Base-by-base conservation (phyloP, 164 flowering plant species). In the Aristolochia californica region DNA sequence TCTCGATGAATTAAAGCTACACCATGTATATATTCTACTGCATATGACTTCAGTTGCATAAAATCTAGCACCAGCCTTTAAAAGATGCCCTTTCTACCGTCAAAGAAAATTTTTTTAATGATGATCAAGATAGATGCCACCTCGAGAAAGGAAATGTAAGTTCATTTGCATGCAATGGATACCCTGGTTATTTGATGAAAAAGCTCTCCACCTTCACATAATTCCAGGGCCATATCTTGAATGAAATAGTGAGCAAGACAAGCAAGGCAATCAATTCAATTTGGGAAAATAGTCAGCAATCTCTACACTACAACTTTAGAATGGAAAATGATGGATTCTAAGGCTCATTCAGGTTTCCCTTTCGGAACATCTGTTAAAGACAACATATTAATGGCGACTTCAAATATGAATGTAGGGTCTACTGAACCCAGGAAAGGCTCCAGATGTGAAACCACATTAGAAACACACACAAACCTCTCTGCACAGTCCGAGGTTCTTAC, bases 141-240 rank as follows among this genome's bases (percentile, higher is more conserved):
- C 55, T 57, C 14, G 58, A 13, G 21, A 8, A 18, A 30, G 53
- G 15, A 45, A 51, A 2, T 7, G 16, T 26, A 21, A 47, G 2
- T 50, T 24, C 20, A 43, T 24, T 24, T 45, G 21, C 45, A 52
- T 20, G 20, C 51, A 12, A 12, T 49, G 22, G 38, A 43, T 74
- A 87, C 99, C 83, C 97, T 85, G 50, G 84, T 84, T 74, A 94
- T 88, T 65, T 94, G 99, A 69, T 94, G 97, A 72, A 94, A 94
- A 69, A 90, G 97, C 69, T 94, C 99, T 56, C 97, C 99, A 34
- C 99, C 99, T 73, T 94, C 99, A 73, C 99, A 94, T 51, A 91
- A 85, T 69, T 94, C 99, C 65, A 94, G 93, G 53, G 99, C 99
- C 99, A 94, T 94, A 66, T 94, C 99, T 90, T 59, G n/a, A 75